A percentile compares a stretch with the other conserved stretches of the same genome.
Conservation (phyloP, 2,329 filamentous ascomycete species). For the Pseudocercospora macadamiae region DNA sequence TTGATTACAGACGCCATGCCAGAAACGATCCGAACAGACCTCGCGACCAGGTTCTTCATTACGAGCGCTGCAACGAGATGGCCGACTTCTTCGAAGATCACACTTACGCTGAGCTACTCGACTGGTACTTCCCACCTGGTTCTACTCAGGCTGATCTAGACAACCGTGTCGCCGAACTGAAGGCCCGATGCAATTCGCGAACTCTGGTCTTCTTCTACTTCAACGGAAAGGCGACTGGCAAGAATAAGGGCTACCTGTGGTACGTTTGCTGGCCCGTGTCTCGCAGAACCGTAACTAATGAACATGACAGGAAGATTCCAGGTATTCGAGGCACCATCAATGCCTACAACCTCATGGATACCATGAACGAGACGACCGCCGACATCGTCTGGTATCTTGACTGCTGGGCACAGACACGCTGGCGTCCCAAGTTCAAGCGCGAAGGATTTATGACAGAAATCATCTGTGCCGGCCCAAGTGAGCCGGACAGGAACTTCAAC, state of each 20-base stretch:
- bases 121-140: not conserved
- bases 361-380: conserved; percentile 2
- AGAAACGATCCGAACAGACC: not conserved
- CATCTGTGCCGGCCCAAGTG: not conserved
- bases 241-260: conserved; percentile 8
- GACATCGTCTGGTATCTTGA: conserved; percentile 12
- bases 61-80: conserved; percentile 2
- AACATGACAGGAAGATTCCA: conserved; percentile 4
- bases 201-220: conserved; percentile 11
- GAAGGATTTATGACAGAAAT: conserved; percentile 3
- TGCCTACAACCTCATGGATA: conserved; percentile 1
- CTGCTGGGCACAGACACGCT: conserved; percentile 13
- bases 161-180: not conserved
- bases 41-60: not conserved
- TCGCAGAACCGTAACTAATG: too few relatives aligned
- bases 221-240: conserved; percentile 5
- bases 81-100: conserved; percentile 4
- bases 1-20: not conserved
- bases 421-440: not conserved
- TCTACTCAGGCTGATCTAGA: not conserved
- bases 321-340: conserved; percentile 1
- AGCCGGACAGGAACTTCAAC: not conserved
- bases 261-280: not conserved
- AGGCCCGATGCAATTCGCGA: not conserved
- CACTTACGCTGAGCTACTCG: conserved; percentile 5